phyloP scores from a whole-genome alignment of 2,329 filamentous ascomycete species.

The Juglanconis juglandina region DNA sequence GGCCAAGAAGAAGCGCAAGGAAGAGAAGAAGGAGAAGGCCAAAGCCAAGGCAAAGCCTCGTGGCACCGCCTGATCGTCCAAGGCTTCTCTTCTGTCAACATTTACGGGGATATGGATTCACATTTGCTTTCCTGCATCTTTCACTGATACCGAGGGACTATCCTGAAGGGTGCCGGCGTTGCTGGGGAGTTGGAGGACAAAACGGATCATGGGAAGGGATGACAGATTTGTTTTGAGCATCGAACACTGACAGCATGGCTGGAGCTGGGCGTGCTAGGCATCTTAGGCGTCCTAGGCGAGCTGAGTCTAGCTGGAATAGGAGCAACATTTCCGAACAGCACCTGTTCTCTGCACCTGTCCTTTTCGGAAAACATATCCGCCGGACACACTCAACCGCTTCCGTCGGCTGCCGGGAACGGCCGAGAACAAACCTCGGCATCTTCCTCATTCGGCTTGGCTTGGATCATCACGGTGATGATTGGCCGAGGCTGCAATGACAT shows the following conservation, averaged over 20 bases:
- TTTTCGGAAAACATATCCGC: too few relatives aligned
- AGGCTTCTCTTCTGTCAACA: neutral
- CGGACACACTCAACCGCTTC: neutral
- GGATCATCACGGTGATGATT: conserved; percentile 8
- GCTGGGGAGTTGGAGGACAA: conserved; percentile 11
- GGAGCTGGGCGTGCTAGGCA: neutral
- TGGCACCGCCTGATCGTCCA: conserved; percentile 44
- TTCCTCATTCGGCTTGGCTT: conserved; percentile 5
- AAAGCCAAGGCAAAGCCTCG: conserved; percentile 84
- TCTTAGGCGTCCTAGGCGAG: too few relatives aligned
- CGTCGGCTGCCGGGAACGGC: neutral
- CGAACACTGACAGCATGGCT: neutral
- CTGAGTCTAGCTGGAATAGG: neutral
- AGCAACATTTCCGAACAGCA: neutral
- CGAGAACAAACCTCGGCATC: conserved; percentile 13
- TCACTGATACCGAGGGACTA: conserved; percentile 11
- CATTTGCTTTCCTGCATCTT: neutral
- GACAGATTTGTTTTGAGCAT: neutral
- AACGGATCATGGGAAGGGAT: neutral
- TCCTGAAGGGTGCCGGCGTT: conserved; percentile 10
- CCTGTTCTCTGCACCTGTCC: neutral
- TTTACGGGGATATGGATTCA: neutral
- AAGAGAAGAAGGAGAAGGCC: conserved; percentile 93
- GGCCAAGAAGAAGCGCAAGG: conserved; percentile 93
- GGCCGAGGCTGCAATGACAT: conserved; percentile 15